phyloP scores from a whole-genome alignment of 1,284 basidiomycete genomes.

The Heterobasidion irregulare region DNA sequence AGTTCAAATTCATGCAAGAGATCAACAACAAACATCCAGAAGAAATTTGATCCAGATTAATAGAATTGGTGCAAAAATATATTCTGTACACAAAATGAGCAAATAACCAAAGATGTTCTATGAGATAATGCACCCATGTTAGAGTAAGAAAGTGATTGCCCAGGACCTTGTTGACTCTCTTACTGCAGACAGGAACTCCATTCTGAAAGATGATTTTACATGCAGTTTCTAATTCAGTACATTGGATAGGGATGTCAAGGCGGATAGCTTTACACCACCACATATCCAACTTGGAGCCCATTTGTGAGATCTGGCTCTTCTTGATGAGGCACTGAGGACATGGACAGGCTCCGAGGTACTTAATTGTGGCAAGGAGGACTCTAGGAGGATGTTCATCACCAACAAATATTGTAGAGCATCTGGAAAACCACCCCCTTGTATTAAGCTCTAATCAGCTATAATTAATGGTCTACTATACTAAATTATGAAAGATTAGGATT shows the following conservation, averaged over 20 bases:
- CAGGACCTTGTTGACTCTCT: not conserved
- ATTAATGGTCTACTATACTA: too few relatives aligned
- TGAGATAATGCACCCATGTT: not conserved
- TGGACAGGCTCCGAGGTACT: constrained; percentile 8
- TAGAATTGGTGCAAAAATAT: not conserved
- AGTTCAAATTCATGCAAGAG: constrained; percentile 17
- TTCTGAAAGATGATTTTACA: not conserved
- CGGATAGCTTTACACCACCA: not conserved
- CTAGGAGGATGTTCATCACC: not conserved
- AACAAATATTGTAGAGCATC: not conserved
- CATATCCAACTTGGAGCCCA: constrained; percentile 10
- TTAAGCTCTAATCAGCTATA: too few relatives aligned
- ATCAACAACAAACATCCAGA: constrained; percentile 11
- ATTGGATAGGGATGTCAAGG: not conserved
- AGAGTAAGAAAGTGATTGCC: not conserved
- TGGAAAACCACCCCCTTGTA: too few relatives aligned
- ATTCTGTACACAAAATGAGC: not conserved
- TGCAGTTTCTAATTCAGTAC: not conserved
- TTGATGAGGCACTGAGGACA: constrained; percentile 12
- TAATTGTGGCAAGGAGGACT: constrained; percentile 10
- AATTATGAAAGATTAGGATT: too few relatives aligned
- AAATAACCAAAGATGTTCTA: not conserved
- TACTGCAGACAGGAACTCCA: not conserved
- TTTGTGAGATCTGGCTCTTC: constrained; percentile 3
- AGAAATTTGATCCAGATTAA: constrained; percentile 7